Conservation (phyloP, 139 green algal genomes). For the Chlorella vulgaris region DNA sequence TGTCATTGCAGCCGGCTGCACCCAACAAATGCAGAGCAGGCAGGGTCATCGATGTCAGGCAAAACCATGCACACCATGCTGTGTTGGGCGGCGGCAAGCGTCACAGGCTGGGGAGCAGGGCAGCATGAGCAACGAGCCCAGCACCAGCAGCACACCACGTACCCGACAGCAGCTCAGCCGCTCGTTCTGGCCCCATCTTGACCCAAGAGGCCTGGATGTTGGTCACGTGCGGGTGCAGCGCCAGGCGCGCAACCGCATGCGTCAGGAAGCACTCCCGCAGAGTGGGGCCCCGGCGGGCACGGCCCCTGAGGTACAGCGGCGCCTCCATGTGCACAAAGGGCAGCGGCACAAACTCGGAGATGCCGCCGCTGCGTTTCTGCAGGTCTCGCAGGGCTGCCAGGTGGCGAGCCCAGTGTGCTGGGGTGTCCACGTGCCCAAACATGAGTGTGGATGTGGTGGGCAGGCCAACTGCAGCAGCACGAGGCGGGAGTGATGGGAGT, state of each 20-base stretch:
- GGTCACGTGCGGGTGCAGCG: slow-evolving; percentile 67
- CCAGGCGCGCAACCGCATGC: slow-evolving; percentile 77
- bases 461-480: slow-evolving; percentile 60
- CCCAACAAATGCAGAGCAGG: too few relatives aligned
- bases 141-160: not conserved
- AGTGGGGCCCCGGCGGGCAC: slow-evolving; percentile 72
- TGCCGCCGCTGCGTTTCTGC: slow-evolving; percentile 52
- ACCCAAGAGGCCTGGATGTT: slow-evolving; percentile 87
- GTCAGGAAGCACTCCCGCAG: slow-evolving; percentile 82
- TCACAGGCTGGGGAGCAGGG: too few relatives aligned
- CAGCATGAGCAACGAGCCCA: too few relatives aligned
- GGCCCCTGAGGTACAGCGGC: slow-evolving; percentile 74
- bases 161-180: slow-evolving; percentile 65
- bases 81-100: too few relatives aligned
- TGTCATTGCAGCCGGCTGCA: slow-evolving; percentile 86
- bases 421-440: slow-evolving; percentile 84
- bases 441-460: slow-evolving; percentile 89
- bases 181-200: slow-evolving; percentile 85
- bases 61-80: too few relatives aligned
- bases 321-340: slow-evolving; percentile 95
- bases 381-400: slow-evolving; percentile 68
- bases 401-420: slow-evolving; percentile 72
- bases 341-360: slow-evolving; percentile 94
- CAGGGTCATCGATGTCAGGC: too few relatives aligned
- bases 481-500: not conserved